These are phyloP conservation scores for Hyphochytrium catenoides DNA, from an alignment of 352 stramenopile genomes.

Conservation along the genomic window DNA sequence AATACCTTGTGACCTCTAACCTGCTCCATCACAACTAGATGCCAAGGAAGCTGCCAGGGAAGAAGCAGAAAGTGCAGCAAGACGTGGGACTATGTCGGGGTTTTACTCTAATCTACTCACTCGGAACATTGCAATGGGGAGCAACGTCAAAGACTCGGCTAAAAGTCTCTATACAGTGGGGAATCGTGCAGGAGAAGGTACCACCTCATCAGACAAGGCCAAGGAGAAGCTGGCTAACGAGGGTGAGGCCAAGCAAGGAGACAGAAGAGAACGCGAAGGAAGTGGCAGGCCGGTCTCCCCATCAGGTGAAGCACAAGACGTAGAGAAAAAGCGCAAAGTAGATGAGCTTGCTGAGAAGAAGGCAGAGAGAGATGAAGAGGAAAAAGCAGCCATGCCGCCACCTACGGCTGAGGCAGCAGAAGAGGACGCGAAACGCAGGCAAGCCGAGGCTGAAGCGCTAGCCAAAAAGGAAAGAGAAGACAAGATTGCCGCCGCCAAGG, in stretches of 20 bases:
- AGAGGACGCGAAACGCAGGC: not conserved
- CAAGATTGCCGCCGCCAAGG: constrained; percentile 35
- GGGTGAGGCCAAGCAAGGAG: constrained; percentile 1
- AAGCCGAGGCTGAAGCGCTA: constrained; percentile 8
- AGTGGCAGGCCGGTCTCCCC: too few relatives aligned
- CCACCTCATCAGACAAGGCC: constrained; percentile 1
- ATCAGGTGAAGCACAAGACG: not conserved
- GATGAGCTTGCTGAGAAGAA: constrained; percentile 11
- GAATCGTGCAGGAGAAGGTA: not conserved
- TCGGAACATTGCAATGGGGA: constrained; percentile 75
- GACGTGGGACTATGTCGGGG: constrained; percentile 41
- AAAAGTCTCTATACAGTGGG: constrained; percentile 54
- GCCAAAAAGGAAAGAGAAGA: constrained; percentile 28
- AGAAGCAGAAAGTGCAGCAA: constrained; percentile 38
- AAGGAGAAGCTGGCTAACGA: not conserved
- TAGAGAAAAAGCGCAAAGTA: too few relatives aligned
- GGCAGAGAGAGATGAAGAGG: too few relatives aligned
- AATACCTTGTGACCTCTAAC: too few relatives aligned
- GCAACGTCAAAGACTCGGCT: constrained; percentile 23
- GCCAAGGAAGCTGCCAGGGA: constrained; percentile 28
- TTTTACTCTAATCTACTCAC: constrained; percentile 73
- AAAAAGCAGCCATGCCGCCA: too few relatives aligned
- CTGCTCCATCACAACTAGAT: too few relatives aligned
- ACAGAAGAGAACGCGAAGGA: constrained; percentile 1
- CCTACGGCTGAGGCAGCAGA: constrained; percentile 8